Evolutionary conservation across 192 early-diverging fungal genomes (phyloP).

Genomic region (Backusella circina): DNA sequence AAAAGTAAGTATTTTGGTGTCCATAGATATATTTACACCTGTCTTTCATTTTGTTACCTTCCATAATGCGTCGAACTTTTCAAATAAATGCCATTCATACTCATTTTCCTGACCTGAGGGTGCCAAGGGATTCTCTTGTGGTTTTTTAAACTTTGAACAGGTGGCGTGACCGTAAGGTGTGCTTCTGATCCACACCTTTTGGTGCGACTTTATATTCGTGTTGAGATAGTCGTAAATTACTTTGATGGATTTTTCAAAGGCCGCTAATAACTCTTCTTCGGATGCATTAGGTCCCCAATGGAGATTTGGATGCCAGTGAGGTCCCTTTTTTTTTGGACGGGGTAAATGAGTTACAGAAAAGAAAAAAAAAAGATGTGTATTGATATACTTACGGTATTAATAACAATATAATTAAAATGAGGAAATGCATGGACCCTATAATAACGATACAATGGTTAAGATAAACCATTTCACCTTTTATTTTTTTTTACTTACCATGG

Average conservation of each 20-base stretch:
- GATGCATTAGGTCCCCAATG: constrained; percentile 16
- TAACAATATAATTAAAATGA: constrained; percentile 28
- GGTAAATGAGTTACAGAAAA: not conserved
- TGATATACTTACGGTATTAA: constrained; percentile 28
- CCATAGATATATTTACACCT: not conserved
- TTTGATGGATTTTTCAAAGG: constrained; percentile 15
- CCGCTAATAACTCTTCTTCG: constrained; percentile 21
- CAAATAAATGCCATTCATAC: constrained; percentile 36
- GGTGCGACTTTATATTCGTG: constrained; percentile 15
- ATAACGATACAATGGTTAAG: not conserved
- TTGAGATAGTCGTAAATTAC: constrained; percentile 18
- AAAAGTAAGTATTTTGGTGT: too few species aligned
- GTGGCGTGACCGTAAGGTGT: constrained; percentile 32
- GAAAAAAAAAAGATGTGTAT: not conserved
- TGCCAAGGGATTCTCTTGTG: not conserved
- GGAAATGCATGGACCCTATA: constrained; percentile 30
- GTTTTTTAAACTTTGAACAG: constrained; percentile 29
- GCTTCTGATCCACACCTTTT: constrained; percentile 28
- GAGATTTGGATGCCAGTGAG: constrained; percentile 31
- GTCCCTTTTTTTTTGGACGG: constrained; percentile 8
- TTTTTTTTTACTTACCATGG: constrained; percentile 25
- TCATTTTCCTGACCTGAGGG: constrained; percentile 27
- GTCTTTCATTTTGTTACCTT: not conserved
- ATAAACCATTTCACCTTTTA: not conserved
- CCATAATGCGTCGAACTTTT: constrained; percentile 29